Conservation (phyloP, 305 asterid species). For the Solanum aculeatissimum region DNA sequence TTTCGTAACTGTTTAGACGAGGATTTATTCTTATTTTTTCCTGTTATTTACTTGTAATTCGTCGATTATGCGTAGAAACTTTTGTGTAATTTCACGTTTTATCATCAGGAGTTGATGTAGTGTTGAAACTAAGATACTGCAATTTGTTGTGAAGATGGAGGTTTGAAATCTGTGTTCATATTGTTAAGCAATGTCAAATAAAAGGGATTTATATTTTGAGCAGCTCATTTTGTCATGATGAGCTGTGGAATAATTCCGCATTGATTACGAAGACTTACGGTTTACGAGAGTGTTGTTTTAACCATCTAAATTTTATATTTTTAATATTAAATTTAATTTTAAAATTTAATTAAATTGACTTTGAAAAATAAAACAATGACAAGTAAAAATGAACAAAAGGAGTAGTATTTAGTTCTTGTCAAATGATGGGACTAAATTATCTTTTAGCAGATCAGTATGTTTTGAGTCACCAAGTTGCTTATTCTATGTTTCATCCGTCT, state of each 20-base stretch:
- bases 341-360: too few relatives aligned
- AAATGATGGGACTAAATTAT: neutral
- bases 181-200: neutral
- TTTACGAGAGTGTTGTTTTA: neutral
- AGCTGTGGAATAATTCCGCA: neutral
- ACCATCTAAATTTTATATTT: too few relatives aligned
- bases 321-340: too few relatives aligned
- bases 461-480: neutral
- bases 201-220: neutral
- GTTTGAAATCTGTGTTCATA: neutral
- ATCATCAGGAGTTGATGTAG: neutral
- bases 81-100: neutral
- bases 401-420: neutral
- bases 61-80: neutral
- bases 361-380: too few relatives aligned
- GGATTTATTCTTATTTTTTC: neutral
- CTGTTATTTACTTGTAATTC: neutral
- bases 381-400: too few relatives aligned
- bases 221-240: neutral
- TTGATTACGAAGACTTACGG: neutral
- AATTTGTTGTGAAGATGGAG: neutral
- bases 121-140: neutral
- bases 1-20: neutral
- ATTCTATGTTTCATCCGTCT: too few relatives aligned
- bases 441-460: neutral